Conservation (phyloP, 2,329 filamentous ascomycete species). For the Aspergillus sp. region DNA sequence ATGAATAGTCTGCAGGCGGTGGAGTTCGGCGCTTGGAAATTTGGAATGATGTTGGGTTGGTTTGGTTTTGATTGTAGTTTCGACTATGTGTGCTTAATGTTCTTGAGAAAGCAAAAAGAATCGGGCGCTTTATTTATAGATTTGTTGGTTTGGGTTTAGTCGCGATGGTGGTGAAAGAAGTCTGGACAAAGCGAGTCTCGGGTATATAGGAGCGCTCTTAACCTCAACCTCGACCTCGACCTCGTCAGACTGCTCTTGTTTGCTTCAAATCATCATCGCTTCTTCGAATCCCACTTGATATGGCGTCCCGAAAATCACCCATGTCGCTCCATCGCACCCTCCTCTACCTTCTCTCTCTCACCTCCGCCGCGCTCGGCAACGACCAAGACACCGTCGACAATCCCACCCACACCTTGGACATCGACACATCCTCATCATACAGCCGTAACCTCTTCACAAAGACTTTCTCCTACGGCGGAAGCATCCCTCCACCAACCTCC, state of each 20-base stretch:
- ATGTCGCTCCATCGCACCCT: background rate
- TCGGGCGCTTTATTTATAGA: slow-evolving; percentile 1
- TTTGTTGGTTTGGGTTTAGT: background rate
- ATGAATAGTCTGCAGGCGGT: background rate
- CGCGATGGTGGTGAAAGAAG: background rate
- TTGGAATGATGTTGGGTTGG: background rate
- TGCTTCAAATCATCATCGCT: background rate
- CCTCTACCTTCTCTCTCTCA: slow-evolving; percentile 1
- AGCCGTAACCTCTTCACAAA: background rate
- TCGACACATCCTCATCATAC: background rate
- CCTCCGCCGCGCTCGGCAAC: background rate
- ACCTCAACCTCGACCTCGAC: no score
- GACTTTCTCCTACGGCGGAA: background rate
- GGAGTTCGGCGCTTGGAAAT: background rate
- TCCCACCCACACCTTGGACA: background rate
- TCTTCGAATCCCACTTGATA: background rate
- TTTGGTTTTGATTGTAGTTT: background rate
- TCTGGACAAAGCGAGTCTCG: background rate
- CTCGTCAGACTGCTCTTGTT: background rate
- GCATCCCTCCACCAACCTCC: background rate
- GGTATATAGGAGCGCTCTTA: background rate
- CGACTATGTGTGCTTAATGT: background rate
- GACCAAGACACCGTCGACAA: background rate
- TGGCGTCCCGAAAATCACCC: background rate
- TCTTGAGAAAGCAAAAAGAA: background rate